Evolutionary conservation across 2,329 filamentous ascomycete species (phyloP), one percentile per base, ranked within the genome.

Genomic region (Pseudogymnoascus sp.): DNA sequence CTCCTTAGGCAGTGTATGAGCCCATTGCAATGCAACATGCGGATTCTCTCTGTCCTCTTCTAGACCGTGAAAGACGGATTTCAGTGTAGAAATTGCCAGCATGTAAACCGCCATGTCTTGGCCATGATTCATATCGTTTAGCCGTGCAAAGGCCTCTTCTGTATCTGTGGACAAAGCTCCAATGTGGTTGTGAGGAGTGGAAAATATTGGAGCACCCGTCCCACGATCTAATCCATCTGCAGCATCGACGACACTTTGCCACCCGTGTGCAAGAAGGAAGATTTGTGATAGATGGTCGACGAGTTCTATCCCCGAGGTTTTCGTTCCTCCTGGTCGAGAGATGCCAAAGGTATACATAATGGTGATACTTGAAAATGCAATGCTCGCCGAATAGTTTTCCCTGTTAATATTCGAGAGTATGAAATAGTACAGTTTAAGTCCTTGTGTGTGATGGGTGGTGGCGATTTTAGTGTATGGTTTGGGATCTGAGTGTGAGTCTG

Each of bases 311-410:
- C 19, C 19, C 2, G 42, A 5, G 14, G 23, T 1, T 52, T 33
- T 28, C 9, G 14, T 35, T 19, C 12, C 42, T 41, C 22, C 2
- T 1, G 64, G 63, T 30, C 60, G 58, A 14, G 62, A 62, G 6
- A 63, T n/a, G 4, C 58, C 64, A 23, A 65, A 61, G 8, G 60
- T 28, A 45, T 63, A 66, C 52, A 65, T 66, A 2, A 61, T 35
- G 11, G 64, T 66, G 12, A 65, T 14, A 62, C 63, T 65, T 39
- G 64, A 63, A n/a, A 66, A 66, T 9, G 63, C 64, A 52, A 66
- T 63, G 41, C 59, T 65, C n/a, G 64, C 63, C 2, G 64, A 49
- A 28, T 63, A 65, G 36, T 65, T 66, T 28, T 16, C 30, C 22
- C 19, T 60, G 16, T 62, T 59, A 2, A 66, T 63, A 35, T 63